Conservation (phyloP, 2,329 filamentous ascomycete species). For the Penicillium sp. region DNA sequence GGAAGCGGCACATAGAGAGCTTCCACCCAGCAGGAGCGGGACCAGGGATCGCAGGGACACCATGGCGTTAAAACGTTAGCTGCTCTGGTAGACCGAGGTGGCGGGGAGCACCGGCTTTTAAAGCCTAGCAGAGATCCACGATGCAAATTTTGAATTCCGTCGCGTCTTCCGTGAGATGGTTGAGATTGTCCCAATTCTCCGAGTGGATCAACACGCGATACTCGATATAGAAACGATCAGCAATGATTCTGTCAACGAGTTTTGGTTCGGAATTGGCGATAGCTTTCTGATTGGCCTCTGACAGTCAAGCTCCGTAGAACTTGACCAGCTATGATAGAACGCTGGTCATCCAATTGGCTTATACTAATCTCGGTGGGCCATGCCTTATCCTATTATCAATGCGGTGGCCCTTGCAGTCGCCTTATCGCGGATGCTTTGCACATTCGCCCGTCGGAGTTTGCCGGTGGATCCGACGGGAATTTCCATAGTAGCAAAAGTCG, state of each 20-base stretch:
- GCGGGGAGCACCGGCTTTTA: background rate
- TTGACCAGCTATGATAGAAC: background rate
- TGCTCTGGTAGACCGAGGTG: background rate
- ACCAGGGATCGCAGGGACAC: conserved; percentile 6
- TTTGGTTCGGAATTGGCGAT: conserved; percentile 4
- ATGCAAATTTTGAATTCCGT: background rate
- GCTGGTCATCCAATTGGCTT: background rate
- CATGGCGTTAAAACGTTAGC: conserved; percentile 8
- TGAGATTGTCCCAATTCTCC: background rate
- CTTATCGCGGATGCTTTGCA: background rate
- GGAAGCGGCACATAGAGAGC: conserved; percentile 9
- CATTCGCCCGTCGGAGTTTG: conserved; percentile 1
- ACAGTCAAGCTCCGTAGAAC: conserved; percentile 9
- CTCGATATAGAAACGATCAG: conserved; percentile 11
- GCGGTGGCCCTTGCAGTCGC: background rate
- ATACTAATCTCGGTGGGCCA: background rate
- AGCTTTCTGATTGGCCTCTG: conserved; percentile 10
- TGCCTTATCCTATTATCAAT: background rate
- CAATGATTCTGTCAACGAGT: background rate
- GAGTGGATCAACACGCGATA: conserved; percentile 5
- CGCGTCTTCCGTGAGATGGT: background rate
- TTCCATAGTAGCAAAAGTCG: background rate
- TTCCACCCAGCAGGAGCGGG: conserved; percentile 15
- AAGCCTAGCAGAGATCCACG: background rate
- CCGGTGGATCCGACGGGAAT: background rate